Conservation (phyloP, 164 flowering plant genomes). For the Stephania cephalantha region DNA sequence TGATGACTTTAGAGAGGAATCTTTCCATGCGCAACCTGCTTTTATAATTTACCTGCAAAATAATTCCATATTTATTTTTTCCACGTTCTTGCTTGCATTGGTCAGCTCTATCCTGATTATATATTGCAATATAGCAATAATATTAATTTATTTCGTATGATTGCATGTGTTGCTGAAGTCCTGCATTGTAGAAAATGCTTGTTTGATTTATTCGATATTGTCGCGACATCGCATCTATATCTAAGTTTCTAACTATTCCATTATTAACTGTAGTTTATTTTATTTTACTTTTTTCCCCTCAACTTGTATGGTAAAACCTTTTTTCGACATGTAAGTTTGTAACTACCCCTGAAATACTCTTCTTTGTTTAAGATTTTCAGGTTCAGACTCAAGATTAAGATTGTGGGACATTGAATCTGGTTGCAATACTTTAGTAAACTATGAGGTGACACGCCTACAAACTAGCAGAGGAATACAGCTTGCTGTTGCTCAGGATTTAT, state of each 20-base stretch:
- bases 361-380: slow-evolving; percentile 34
- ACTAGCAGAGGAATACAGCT: slow-evolving; percentile 65
- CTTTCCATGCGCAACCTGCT: neutral
- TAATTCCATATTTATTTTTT: neutral
- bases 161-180: too few relatives aligned
- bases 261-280: too few relatives aligned
- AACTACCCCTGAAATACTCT: neutral
- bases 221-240: too few relatives aligned
- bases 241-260: too few relatives aligned
- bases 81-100: neutral
- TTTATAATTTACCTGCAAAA: neutral
- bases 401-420: slow-evolving; percentile 94
- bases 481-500: slow-evolving; percentile 58
- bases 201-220: neutral
- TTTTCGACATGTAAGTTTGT: neutral
- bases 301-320: too few relatives aligned
- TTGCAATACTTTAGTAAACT: slow-evolving; percentile 81
- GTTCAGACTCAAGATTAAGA: slow-evolving; percentile 88
- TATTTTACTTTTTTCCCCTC: too few relatives aligned
- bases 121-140: too few relatives aligned
- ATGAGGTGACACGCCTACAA: slow-evolving; percentile 63
- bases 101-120: neutral
- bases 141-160: too few relatives aligned
- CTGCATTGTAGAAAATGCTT: neutral
- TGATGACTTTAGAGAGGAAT: neutral